Base-by-base conservation (phyloP, 306 rosid genomes). In the Senna tora region DNA sequence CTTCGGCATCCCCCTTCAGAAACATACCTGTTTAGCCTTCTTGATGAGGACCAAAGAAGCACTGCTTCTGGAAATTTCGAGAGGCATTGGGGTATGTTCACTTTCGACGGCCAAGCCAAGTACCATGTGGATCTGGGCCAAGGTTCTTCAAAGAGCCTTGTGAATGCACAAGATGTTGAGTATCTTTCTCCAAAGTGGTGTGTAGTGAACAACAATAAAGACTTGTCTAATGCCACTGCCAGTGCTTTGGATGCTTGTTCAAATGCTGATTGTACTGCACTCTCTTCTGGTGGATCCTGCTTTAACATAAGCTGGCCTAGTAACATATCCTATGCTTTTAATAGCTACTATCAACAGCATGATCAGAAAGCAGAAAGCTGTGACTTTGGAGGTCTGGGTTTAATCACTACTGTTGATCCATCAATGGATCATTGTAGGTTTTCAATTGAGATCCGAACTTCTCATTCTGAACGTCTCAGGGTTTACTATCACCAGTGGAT, bases 21-120 rank as follows among this genome's bases (percentile, higher is more conserved):
- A 77, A 83, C 88, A 43, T 93, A 87, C 78, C 78, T 91, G 47
- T 71, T 84, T 42, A 80, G 89, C 78, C 96, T 93, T 75, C 86
- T 93, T n/a, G 97, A 93, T 6, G 97, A 93, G 82, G 98, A 91
- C 60, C 83, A 82, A 75, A 86, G 98, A 72, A 84, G 84, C 84
- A 82, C 84, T 67, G 52, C 83, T 59, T 65, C 84, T 1, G 97
- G 92, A 65, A 76, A 79, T 81, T 93, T 85, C 28, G 98, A 93
- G 79, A 80, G 94, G 67, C 98, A 93, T 64, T 91, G 98, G 97
- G 98, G 98, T 13, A 67, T 93, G 45, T 93, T 90, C 84, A 89
- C 97, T 64, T 93, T 93, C 7, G 98, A 93, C 28, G 98, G 98
- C 49, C 98, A 93, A 85, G 94, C 97, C 65, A 93, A 93, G 84